A percentile compares a stretch with the other conserved stretches of the same genome.
phyloP scores from a whole-genome alignment of 2,329 filamentous ascomycete species.

The Alternaria ethzedia region DNA sequence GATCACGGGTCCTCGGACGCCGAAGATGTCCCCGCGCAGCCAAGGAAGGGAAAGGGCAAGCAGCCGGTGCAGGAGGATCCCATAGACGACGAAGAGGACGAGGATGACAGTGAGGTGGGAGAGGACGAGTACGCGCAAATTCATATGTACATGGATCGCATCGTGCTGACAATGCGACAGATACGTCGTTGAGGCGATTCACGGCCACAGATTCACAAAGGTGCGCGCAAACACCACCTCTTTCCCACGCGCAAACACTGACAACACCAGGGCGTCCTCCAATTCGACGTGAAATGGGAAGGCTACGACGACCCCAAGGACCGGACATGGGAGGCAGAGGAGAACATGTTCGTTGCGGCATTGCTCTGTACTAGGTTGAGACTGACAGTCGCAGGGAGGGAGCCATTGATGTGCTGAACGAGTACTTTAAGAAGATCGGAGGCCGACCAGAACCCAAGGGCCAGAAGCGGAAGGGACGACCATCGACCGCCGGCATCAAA shows the following conservation, averaged over 20 bases:
- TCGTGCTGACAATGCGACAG: conserved; percentile 52
- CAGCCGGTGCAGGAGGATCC: conserved; percentile 7
- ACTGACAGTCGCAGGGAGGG: conserved; percentile 33
- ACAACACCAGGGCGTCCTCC: conserved; percentile 33
- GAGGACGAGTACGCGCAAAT: conserved; percentile 54
- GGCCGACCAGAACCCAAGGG: conserved; percentile 66
- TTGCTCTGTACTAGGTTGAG: background rate
- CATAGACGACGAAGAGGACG: conserved; percentile 41
- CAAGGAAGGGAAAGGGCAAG: conserved; percentile 21
- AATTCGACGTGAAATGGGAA: conserved; percentile 81
- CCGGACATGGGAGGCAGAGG: conserved; percentile 79
- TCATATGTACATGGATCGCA: background rate
- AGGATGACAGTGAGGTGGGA: conserved; percentile 40
- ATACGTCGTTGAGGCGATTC: conserved; percentile 77
- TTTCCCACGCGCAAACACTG: conserved; percentile 6
- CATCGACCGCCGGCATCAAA: conserved; percentile 24
- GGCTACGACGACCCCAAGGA: conserved; percentile 75
- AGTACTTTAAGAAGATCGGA: conserved; percentile 69
- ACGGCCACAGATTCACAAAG: conserved; percentile 64
- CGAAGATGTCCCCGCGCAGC: conserved; percentile 35
- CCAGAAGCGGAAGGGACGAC: conserved; percentile 56
- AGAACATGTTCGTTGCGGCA: conserved; percentile 64
- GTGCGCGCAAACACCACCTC: conserved; percentile 36
- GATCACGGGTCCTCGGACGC: conserved; percentile 48
- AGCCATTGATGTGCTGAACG: conserved; percentile 63